A percentile compares a stretch with the other conserved stretches of the same genome.
phyloP scores from a whole-genome alignment of 2,329 filamentous ascomycete genomes.

The Hypoxylon sp. region DNA sequence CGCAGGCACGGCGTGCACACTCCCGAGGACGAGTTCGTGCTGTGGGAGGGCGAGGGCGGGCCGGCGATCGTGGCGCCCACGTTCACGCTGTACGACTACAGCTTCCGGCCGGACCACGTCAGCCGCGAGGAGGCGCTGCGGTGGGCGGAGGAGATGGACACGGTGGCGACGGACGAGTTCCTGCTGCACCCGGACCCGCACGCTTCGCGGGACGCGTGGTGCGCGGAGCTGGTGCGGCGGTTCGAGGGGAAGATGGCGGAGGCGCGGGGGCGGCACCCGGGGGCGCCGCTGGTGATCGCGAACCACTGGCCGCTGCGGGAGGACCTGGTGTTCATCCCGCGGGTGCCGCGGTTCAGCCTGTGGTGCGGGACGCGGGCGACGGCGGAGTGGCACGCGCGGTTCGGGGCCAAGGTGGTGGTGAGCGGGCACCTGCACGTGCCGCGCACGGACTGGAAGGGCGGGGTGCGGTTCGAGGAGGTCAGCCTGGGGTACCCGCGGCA shows the following conservation, averaged over 20 bases:
- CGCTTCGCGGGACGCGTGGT: conserved; percentile 53
- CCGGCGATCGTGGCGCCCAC: conserved; percentile 65
- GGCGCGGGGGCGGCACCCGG: conserved; percentile 35
- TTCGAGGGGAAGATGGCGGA: conserved; percentile 49
- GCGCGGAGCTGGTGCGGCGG: conserved; percentile 47
- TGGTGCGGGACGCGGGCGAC: conserved; percentile 56
- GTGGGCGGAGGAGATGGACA: conserved; percentile 55
- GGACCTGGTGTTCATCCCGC: conserved; percentile 53
- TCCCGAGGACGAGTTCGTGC: conserved; percentile 66
- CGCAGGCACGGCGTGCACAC: conserved; percentile 65
- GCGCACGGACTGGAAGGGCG: conserved; percentile 56
- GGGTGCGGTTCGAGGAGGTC: conserved; percentile 55
- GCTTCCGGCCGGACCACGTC: conserved; percentile 64
- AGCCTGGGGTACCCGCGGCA: conserved; percentile 55
- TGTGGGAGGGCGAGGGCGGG: conserved; percentile 64
- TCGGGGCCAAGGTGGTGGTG: conserved; percentile 54
- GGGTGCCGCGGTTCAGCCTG: conserved; percentile 54
- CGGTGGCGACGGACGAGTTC: conserved; percentile 55
- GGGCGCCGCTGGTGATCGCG: conserved; percentile 50
- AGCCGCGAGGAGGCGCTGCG: conserved; percentile 59
- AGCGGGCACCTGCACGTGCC: conserved; percentile 55
- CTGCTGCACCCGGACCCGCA: conserved; percentile 55
- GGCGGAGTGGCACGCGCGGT: conserved; percentile 53
- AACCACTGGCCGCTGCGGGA: conserved; percentile 57
- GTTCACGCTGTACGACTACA: conserved; percentile 72